These are phyloP conservation scores for Colletotrichum sp. DNA, from an alignment of 2,329 filamentous ascomycete species.

Conservation along the genomic window DNA sequence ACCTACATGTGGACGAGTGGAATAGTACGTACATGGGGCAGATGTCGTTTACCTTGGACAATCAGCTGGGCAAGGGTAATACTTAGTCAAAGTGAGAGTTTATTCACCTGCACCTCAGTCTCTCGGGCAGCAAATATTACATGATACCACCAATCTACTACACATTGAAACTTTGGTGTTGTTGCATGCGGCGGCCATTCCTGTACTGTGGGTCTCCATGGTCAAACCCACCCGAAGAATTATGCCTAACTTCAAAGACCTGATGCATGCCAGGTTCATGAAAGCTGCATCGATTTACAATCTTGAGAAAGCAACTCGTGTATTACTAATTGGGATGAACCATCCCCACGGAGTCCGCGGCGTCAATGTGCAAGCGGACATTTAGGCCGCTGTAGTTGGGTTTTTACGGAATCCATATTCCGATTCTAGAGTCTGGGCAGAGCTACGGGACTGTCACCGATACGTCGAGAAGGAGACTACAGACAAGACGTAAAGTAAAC, in stretches of 20 bases:
- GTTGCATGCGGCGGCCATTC: neutral
- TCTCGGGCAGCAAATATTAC: neutral
- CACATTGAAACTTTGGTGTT: neutral
- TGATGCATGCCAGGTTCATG: rapidly evolving
- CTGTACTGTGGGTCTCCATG: neutral
- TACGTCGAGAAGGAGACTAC: neutral
- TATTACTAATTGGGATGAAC: neutral
- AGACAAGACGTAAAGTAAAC: rapidly evolving
- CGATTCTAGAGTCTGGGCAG: neutral
- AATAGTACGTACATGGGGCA: neutral
- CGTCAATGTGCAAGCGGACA: neutral
- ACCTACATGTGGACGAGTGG: neutral
- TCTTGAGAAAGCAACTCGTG: neutral
- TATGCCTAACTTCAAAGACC: neutral
- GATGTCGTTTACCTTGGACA: slow-evolving; percentile 9
- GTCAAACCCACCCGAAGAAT: too few relatives aligned
- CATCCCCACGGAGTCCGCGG: neutral
- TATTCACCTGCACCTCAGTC: rapidly evolving
- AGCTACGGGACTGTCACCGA: neutral
- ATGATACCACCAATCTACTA: neutral
- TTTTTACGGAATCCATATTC: neutral
- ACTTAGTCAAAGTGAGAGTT: neutral
- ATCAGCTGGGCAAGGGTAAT: neutral
- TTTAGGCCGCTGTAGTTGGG: neutral
- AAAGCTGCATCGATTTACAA: neutral